Percentiles rank a stretch among this genome's conserved stretches.
phyloP scores from a whole-genome alignment of 1,139 yeast genomes.

The Magnusiomyces suaveolens region DNA sequence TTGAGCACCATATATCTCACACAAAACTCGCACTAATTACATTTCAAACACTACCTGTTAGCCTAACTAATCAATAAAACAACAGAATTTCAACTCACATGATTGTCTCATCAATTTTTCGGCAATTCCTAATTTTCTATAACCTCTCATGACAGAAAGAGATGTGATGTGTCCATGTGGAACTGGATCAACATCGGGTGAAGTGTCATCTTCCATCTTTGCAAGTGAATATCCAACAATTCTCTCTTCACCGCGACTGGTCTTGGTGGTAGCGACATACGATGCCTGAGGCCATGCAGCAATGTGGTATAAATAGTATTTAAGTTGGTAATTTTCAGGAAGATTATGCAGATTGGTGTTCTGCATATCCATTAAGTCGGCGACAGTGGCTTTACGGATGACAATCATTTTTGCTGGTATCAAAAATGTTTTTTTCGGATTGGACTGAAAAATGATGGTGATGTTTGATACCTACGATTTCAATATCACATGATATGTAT shows the following conservation, averaged over 20 bases:
- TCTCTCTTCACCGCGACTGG: slow-evolving; percentile 46
- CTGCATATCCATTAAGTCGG: slow-evolving; percentile 90
- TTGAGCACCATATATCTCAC: slow-evolving; percentile 73
- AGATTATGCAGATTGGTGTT: slow-evolving; percentile 86
- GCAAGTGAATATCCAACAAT: slow-evolving; percentile 92
- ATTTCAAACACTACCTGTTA: neutral
- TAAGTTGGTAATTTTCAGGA: slow-evolving; percentile 89
- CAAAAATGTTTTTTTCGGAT: no score
- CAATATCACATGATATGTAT: neutral
- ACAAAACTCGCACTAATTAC: slow-evolving; percentile 47
- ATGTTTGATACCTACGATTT: neutral
- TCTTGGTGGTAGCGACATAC: slow-evolving; percentile 80
- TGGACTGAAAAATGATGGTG: neutral
- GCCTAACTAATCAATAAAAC: slow-evolving; percentile 6
- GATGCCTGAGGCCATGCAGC: slow-evolving; percentile 97
- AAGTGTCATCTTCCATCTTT: slow-evolving; percentile 71
- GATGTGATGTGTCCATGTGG: slow-evolving; percentile 95
- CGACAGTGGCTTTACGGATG: slow-evolving; percentile 77
- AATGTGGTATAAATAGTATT: slow-evolving; percentile 87
- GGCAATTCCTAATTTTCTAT: slow-evolving; percentile 90
- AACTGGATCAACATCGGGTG: slow-evolving; percentile 21
- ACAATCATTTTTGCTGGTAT: slow-evolving; percentile 49
- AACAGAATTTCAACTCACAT: neutral
- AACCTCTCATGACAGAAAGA: slow-evolving; percentile 87
- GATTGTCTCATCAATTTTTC: slow-evolving; percentile 89